Percentiles rank a stretch among this genome's conserved stretches.
These are phyloP conservation scores for Vachellia pachyceras DNA, from an alignment of 306 rosid species.

Conservation along the genomic window DNA sequence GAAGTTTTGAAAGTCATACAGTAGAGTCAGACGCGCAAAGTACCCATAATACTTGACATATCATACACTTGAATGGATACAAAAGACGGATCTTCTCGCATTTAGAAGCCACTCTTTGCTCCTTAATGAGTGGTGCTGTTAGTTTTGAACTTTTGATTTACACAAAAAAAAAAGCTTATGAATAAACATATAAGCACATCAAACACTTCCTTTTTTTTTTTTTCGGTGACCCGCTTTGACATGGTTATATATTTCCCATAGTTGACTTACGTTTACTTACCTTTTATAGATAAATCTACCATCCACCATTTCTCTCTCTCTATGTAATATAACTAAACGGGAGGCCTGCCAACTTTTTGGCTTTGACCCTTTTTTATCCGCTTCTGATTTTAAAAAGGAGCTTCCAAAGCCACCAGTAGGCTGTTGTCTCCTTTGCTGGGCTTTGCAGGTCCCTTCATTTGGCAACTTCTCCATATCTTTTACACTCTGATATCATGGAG, in stretches of 20 bases:
- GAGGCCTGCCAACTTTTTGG: constrained; percentile 80
- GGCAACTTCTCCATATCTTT: constrained; percentile 43
- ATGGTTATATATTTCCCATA: constrained; percentile 2
- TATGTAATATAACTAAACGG: constrained; percentile 39
- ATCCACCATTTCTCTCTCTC: neutral
- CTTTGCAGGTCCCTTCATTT: constrained; percentile 47
- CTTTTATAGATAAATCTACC: neutral
- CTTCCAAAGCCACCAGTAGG: constrained; percentile 23
- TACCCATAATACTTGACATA: constrained; percentile 43
- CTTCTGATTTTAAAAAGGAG: constrained; percentile 40
- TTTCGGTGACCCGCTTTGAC: neutral
- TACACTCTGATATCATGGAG: constrained; percentile 37
- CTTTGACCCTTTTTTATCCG: constrained; percentile 64
- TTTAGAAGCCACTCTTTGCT: constrained; percentile 45
- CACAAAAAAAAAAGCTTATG: neutral
- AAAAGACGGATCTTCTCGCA: constrained; percentile 48
- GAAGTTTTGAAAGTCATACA: neutral
- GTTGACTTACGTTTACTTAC: neutral
- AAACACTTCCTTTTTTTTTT: neutral
- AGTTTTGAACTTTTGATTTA: constrained; percentile 38
- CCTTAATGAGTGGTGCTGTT: constrained; percentile 30
- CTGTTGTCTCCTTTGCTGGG: constrained; percentile 44
- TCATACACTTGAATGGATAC: constrained; percentile 45
- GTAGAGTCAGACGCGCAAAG: constrained; percentile 55
- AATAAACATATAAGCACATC: too few relatives aligned